Evolutionary conservation across 768 basidiomycete genomes (phyloP).

Genomic region (Lanmaoa rubissima): DNA sequence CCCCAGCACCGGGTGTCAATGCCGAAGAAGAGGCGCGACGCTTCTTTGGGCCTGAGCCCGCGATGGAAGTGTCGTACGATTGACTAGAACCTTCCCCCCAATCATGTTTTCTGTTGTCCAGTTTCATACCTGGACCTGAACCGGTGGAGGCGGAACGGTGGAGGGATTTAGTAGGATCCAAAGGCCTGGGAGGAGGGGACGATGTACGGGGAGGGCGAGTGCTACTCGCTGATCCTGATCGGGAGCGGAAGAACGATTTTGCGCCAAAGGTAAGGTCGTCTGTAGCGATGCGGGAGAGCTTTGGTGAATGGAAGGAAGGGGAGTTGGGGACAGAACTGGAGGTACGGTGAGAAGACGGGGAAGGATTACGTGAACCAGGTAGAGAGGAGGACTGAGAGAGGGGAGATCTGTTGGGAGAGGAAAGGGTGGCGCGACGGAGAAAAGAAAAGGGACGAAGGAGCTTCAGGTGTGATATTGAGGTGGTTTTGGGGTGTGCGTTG

Average conservation of each 20-base stretch:
- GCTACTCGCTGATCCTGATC: constrained; percentile 15
- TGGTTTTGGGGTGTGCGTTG: neutral
- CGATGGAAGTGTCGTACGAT: neutral
- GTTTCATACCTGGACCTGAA: constrained; percentile 7
- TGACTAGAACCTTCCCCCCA: constrained; percentile 2
- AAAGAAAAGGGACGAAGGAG: constrained; percentile 22
- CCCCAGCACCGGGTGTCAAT: constrained; percentile 24
- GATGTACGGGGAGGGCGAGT: constrained; percentile 2
- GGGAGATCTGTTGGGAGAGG: constrained; percentile 10
- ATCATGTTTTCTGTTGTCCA: neutral
- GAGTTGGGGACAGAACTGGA: constrained; percentile 15
- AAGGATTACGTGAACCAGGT: constrained; percentile 11
- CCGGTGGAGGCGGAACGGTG: constrained; percentile 23
- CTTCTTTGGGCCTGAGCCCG: constrained; percentile 8
- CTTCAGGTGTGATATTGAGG: constrained; percentile 12
- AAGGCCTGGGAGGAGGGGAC: constrained; percentile 17
- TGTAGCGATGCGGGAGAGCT: constrained; percentile 19
- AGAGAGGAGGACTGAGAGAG: constrained; percentile 11
- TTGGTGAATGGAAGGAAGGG: constrained; percentile 10
- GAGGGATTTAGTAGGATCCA: constrained; percentile 3
- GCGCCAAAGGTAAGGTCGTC: constrained; percentile 33
- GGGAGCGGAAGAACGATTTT: constrained; percentile 31
- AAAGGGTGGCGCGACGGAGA: constrained; percentile 16
- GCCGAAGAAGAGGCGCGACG: constrained; percentile 27
- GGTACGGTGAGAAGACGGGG: constrained; percentile 15